Percentiles rank a stretch among this genome's conserved stretches.
These are phyloP conservation scores for Cymbomonas tetramitiformis DNA, from an alignment of 139 green algal species.

Conservation along the genomic window DNA sequence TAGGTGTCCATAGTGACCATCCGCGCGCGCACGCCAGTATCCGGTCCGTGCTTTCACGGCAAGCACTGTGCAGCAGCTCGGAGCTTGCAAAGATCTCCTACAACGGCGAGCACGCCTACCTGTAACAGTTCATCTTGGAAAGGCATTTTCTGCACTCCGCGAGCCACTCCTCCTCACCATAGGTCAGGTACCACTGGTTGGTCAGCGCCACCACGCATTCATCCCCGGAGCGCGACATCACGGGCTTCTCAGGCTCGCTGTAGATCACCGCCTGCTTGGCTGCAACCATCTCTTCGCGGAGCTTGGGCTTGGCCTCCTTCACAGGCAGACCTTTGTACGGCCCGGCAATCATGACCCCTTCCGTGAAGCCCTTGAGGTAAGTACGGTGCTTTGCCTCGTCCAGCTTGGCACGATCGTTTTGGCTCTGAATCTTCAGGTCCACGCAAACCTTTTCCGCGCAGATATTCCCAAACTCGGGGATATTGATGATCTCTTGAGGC, in stretches of 20 bases:
- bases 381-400: constrained; percentile 80
- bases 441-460: constrained; percentile 65
- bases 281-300: constrained; percentile 69
- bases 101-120: no score
- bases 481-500: no score
- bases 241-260: constrained; percentile 52
- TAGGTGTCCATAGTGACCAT: no score
- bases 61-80: no score
- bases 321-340: constrained; percentile 69
- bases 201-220: constrained; percentile 95
- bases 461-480: constrained; percentile 71
- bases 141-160: constrained; percentile 39
- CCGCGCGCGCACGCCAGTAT: no score
- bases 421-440: constrained; percentile 76
- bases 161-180: constrained; percentile 75
- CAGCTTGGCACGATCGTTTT: constrained; percentile 92
- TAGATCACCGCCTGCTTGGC: constrained; percentile 63
- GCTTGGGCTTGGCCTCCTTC: constrained; percentile 71
- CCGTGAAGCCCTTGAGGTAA: constrained; percentile 95
- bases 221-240: constrained; percentile 76
- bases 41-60: no score
- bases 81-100: constrained; percentile 33
- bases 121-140: constrained; percentile 58
- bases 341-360: constrained; percentile 81
- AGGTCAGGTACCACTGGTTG: constrained; percentile 92